Evolutionary conservation across 2,329 filamentous ascomycete genomes (phyloP).

Genomic region (Pseudogymnoascus sp.): DNA sequence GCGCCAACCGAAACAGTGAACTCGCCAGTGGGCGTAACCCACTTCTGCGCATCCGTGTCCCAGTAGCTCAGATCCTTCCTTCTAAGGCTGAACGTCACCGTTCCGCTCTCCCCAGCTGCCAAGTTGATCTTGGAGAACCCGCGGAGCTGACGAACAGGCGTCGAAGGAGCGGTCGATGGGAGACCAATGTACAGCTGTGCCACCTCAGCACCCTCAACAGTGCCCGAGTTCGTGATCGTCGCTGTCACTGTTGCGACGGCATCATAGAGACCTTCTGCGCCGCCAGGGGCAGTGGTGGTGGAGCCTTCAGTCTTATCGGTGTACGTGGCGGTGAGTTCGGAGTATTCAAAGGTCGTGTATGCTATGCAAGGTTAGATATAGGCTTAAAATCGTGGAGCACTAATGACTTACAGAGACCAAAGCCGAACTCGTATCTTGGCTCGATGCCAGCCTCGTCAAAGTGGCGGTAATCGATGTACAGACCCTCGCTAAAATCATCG

Average conservation of each 20-base stretch:
- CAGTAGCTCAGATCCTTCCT: conserved; percentile 81
- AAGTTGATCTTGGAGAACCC: conserved; percentile 54
- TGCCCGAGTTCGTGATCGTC: conserved; percentile 55
- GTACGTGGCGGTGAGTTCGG: conserved; percentile 11
- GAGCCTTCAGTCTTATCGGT: neutral
- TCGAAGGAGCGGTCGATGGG: conserved; percentile 31
- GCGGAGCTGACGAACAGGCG: conserved; percentile 50
- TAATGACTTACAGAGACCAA: conserved; percentile 36
- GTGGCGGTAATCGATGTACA: conserved; percentile 45
- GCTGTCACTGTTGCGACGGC: conserved; percentile 49
- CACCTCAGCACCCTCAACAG: conserved; percentile 41
- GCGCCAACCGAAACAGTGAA: conserved; percentile 27
- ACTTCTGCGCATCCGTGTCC: conserved; percentile 74
- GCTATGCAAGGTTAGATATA: conserved; percentile 15
- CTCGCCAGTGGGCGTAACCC: conserved; percentile 43
- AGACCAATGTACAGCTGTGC: conserved; percentile 37
- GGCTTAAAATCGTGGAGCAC: neutral
- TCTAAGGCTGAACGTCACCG: conserved; percentile 55
- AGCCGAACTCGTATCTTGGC: conserved; percentile 33
- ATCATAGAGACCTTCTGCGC: conserved; percentile 55
- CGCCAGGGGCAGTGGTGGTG: conserved; percentile 30
- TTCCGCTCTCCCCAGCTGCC: conserved; percentile 35
- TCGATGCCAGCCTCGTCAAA: conserved; percentile 36
- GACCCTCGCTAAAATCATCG: conserved; percentile 36
- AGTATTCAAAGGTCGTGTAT: conserved; percentile 44